These are phyloP conservation scores for Penicillium rolfsii DNA, from an alignment of 2,329 filamentous ascomycete genomes.

Conservation along the genomic window DNA sequence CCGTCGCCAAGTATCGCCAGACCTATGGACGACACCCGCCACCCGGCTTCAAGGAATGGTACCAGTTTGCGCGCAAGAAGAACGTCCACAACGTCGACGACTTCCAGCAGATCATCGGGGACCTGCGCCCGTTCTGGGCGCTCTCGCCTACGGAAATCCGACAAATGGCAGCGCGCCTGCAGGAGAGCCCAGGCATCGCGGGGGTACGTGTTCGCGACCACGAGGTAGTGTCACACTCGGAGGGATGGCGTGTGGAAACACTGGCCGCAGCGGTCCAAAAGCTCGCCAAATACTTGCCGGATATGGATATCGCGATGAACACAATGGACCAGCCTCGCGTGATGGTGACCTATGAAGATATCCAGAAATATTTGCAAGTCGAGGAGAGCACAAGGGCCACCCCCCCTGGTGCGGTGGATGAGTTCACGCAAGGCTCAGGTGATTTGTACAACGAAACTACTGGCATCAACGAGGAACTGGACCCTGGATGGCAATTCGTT, in stretches of 20 bases:
- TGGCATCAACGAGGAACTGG: constrained; percentile 25
- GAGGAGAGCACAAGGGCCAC: constrained; percentile 54
- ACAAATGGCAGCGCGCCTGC: constrained; percentile 39
- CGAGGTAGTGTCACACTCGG: constrained; percentile 42
- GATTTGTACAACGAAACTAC: constrained; percentile 26
- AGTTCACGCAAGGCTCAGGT: constrained; percentile 49
- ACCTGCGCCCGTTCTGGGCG: constrained; percentile 45
- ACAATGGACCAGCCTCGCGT: constrained; percentile 66
- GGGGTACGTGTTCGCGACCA: constrained; percentile 41
- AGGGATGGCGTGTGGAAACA: constrained; percentile 48
- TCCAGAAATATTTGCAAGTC: constrained; percentile 55
- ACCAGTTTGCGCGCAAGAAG: constrained; percentile 42
- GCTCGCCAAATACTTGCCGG: constrained; percentile 60
- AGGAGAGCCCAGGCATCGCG: constrained; percentile 33
- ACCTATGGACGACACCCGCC: constrained; percentile 46
- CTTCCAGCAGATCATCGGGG: constrained; percentile 44
- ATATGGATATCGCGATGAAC: constrained; percentile 70
- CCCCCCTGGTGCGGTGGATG: constrained; percentile 47
- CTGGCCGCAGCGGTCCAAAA: constrained; percentile 53
- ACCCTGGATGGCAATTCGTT: constrained; percentile 54
- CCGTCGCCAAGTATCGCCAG: constrained; percentile 43
- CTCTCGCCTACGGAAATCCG: constrained; percentile 38
- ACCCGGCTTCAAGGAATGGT: constrained; percentile 47
- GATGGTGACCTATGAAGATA: constrained; percentile 62
- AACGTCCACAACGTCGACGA: constrained; percentile 45